Conservation (phyloP, 371 early-diverging fungal genomes). For the Mortierella sp. region DNA sequence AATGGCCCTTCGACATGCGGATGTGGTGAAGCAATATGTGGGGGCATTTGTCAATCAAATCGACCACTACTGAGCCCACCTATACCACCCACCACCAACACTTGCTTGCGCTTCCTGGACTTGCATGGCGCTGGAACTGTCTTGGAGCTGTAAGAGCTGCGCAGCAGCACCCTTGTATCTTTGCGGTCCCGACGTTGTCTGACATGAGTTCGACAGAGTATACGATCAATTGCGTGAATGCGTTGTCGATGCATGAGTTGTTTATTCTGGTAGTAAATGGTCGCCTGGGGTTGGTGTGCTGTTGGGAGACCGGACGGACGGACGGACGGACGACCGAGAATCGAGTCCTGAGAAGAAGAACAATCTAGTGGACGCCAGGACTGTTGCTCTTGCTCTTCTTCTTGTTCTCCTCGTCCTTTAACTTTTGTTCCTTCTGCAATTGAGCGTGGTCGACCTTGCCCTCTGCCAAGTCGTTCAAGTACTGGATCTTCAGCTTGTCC, state of each 20-base stretch:
- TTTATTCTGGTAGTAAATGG: neutral
- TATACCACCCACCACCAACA: neutral
- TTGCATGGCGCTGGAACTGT: neutral
- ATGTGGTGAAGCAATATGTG: slow-evolving; percentile 53
- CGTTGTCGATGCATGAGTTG: neutral
- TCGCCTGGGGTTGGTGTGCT: neutral
- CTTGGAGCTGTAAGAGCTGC: neutral
- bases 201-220: neutral
- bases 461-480: slow-evolving; percentile 55
- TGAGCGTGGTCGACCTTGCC: slow-evolving; percentile 54
- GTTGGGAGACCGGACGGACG: neutral
- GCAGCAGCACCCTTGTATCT: neutral
- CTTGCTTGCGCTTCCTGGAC: neutral
- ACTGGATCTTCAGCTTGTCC: slow-evolving; percentile 67
- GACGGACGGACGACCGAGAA: neutral
- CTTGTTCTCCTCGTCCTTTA: slow-evolving; percentile 48
- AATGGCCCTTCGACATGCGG: slow-evolving; percentile 52
- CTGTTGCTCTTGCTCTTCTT: slow-evolving; percentile 41
- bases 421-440: slow-evolving; percentile 46
- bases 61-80: slow-evolving; percentile 18
- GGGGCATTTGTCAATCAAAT: slow-evolving; percentile 46
- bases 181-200: neutral
- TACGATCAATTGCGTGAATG: neutral
- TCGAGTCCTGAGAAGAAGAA: neutral
- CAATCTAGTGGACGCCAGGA: slow-evolving; percentile 36